These are phyloP conservation scores for Austroboletus niveus DNA, from an alignment of 1,284 basidiomycete genomes.

Conservation along the genomic window DNA sequence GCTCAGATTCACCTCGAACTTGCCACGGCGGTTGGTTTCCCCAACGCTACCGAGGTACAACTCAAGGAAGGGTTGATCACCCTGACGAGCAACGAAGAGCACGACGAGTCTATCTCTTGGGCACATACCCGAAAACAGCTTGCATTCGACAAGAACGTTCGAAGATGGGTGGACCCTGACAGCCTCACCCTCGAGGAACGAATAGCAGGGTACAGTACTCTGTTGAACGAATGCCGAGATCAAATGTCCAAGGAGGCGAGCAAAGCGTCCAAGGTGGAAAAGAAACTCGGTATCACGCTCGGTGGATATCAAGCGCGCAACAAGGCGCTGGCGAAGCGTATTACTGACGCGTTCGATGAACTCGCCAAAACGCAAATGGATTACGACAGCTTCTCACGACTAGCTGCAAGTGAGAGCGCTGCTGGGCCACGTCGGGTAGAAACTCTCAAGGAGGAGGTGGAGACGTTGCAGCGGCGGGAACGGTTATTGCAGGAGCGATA, in stretches of 20 bases:
- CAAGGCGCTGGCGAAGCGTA: constrained; percentile 63
- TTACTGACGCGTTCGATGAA: constrained; percentile 69
- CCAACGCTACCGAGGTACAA: constrained; percentile 77
- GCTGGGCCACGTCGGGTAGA: constrained; percentile 75
- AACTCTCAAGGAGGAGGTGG: constrained; percentile 81
- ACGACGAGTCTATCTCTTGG: constrained; percentile 67
- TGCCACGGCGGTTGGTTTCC: constrained; percentile 78
- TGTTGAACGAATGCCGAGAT: constrained; percentile 67
- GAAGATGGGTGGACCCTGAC: constrained; percentile 68
- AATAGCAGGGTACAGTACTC: constrained; percentile 59
- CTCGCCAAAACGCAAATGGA: constrained; percentile 69
- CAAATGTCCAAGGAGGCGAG: constrained; percentile 80
- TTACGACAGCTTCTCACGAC: constrained; percentile 71
- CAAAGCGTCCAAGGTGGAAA: constrained; percentile 86
- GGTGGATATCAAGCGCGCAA: constrained; percentile 90
- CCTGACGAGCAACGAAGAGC: constrained; percentile 57
- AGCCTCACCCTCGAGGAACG: constrained; percentile 58
- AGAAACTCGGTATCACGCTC: constrained; percentile 84
- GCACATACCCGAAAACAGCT: constrained; percentile 57
- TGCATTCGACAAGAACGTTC: constrained; percentile 57
- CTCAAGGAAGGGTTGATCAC: constrained; percentile 72
- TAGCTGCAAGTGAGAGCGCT: constrained; percentile 70
- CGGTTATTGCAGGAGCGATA: constrained; percentile 76
- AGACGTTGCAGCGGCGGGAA: constrained; percentile 74
- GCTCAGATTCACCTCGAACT: constrained; percentile 78